These are phyloP conservation scores for Candida pseudoviswanathii DNA, from an alignment of 1,139 yeast species.

Conservation along the genomic window DNA sequence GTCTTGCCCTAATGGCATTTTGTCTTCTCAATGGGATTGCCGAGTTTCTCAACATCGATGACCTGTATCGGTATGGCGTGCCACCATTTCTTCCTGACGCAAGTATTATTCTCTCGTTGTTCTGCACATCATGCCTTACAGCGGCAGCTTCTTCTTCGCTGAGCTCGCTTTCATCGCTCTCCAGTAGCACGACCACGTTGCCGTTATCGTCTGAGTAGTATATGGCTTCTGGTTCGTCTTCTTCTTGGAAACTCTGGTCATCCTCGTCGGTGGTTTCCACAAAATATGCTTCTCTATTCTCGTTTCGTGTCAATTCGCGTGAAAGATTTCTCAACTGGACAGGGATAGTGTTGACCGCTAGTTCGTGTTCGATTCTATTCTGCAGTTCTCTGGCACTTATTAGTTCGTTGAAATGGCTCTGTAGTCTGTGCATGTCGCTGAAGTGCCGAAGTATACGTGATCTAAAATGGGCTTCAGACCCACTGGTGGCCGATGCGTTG, in stretches of 20 bases:
- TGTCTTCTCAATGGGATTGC: slow-evolving; percentile 22
- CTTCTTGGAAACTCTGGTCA: slow-evolving; percentile 15
- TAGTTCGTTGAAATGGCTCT: slow-evolving; percentile 14
- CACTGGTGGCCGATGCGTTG: slow-evolving; percentile 1
- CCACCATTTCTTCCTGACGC: slow-evolving; percentile 27
- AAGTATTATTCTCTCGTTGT: slow-evolving; percentile 28
- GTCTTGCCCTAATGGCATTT: slow-evolving; percentile 22
- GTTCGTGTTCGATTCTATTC: slow-evolving; percentile 7
- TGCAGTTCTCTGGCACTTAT: slow-evolving; percentile 9
- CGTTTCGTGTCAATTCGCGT: slow-evolving; percentile 12
- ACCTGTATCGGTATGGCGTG: slow-evolving; percentile 1
- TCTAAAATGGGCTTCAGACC: slow-evolving; percentile 13
- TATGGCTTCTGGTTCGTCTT: slow-evolving; percentile 11
- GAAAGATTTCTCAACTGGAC: slow-evolving; percentile 16
- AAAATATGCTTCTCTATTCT: slow-evolving; percentile 12
- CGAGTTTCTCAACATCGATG: slow-evolving; percentile 1
- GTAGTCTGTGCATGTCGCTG: slow-evolving; percentile 15
- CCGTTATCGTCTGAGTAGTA: slow-evolving; percentile 9
- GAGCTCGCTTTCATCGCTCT: slow-evolving; percentile 11
- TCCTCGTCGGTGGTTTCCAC: slow-evolving; percentile 16
- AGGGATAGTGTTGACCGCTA: slow-evolving; percentile 13
- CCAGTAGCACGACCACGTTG: slow-evolving; percentile 6
- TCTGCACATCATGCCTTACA: slow-evolving; percentile 19
- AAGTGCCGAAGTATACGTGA: slow-evolving; percentile 16
- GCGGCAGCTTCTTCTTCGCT: slow-evolving; percentile 15